These are phyloP conservation scores for Diaporthe sp. DNA, from an alignment of 2,329 filamentous ascomycete species.

Conservation along the genomic window DNA sequence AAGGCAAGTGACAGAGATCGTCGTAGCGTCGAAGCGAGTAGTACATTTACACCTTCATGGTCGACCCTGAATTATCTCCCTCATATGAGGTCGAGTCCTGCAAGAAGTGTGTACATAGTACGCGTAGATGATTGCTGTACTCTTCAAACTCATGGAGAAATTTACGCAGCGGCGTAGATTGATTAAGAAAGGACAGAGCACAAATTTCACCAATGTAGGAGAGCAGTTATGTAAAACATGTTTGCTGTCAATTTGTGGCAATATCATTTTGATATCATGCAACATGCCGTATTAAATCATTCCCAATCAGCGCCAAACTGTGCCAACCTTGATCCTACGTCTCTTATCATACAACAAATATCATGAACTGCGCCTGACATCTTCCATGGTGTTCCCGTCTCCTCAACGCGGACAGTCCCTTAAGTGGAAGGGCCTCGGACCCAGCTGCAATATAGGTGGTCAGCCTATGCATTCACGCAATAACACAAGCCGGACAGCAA, in stretches of 20 bases:
- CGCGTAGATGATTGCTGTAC: not conserved
- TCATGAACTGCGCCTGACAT: not conserved
- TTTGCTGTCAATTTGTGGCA: not conserved
- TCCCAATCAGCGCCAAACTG: constrained; percentile 5
- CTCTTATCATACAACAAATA: not conserved
- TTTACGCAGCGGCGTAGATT: not conserved
- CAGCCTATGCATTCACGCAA: not conserved
- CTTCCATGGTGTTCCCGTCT: not conserved
- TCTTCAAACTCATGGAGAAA: not conserved
- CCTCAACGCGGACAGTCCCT: rapidly evolving
- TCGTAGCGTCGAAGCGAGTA: not conserved
- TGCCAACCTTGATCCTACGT: not conserved
- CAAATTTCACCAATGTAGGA: not conserved
- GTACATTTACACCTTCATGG: not conserved
- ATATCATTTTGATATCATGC: not conserved
- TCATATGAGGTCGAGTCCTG: no score
- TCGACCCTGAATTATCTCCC: not conserved
- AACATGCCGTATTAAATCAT: not conserved
- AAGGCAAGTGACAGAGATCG: not conserved
- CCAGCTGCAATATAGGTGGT: not conserved
- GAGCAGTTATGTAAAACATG: not conserved
- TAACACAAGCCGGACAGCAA: not conserved
- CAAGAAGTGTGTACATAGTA: no score
- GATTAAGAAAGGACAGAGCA: not conserved
- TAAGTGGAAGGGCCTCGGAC: constrained; percentile 25